Evolutionary conservation across 2,329 filamentous ascomycete species (phyloP).

Genomic region (Magnaporthiopsis poae): DNA sequence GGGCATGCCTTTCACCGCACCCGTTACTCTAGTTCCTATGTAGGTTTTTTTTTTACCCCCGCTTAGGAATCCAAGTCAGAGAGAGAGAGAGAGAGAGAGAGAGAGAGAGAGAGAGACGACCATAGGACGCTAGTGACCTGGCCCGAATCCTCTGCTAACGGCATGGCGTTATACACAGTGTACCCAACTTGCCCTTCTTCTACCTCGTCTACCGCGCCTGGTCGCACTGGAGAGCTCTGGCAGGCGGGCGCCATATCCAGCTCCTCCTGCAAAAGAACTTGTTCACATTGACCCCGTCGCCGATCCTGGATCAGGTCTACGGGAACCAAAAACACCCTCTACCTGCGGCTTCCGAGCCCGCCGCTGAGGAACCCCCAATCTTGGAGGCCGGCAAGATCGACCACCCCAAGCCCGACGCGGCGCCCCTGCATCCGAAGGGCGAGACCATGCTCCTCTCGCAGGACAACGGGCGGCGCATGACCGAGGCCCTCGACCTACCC

Average conservation of each 20-base stretch:
- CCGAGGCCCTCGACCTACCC: slow-evolving; percentile 52
- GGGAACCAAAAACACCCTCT: slow-evolving; percentile 19
- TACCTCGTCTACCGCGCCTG: slow-evolving; percentile 85
- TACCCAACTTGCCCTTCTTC: slow-evolving; percentile 94
- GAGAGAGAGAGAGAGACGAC: background rate
- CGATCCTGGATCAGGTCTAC: slow-evolving; percentile 67
- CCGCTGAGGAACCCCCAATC: slow-evolving; percentile 17
- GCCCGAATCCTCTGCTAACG: background rate
- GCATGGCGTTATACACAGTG: slow-evolving; percentile 33
- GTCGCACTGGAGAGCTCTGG: slow-evolving; percentile 81
- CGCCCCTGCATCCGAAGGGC: slow-evolving; percentile 19
- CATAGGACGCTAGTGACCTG: background rate
- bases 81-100: background rate
- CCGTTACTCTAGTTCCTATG: slow-evolving; percentile 77
- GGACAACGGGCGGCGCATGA: slow-evolving; percentile 23
- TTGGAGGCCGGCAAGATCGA: slow-evolving; percentile 10
- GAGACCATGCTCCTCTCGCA: slow-evolving; percentile 33
- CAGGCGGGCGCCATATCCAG: slow-evolving; percentile 74
- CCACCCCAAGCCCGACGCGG: slow-evolving; percentile 12
- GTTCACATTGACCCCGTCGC: slow-evolving; percentile 54
- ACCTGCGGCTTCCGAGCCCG: slow-evolving; percentile 19
- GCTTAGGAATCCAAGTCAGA: background rate
- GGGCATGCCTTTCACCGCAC: slow-evolving; percentile 72
- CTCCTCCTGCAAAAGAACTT: slow-evolving; percentile 69
- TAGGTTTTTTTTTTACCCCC: slow-evolving; percentile 37